phyloP scores from a whole-genome alignment of 345 rosid species.

The Microthlaspi erraticum region DNA sequence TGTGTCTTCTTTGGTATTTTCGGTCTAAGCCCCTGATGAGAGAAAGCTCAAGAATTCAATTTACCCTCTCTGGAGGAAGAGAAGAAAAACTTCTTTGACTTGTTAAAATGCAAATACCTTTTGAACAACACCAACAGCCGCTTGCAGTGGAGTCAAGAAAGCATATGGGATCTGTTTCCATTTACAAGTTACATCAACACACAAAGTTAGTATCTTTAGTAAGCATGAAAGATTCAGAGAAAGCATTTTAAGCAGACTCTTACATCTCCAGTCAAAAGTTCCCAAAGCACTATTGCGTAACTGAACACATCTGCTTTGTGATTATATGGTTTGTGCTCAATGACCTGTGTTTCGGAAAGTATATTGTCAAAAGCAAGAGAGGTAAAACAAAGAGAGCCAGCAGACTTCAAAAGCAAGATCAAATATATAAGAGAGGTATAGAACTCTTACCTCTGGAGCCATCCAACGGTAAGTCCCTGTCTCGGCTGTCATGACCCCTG shows the following conservation, averaged over 20 bases:
- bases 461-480: slow-evolving; percentile 99
- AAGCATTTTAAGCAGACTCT: slow-evolving; percentile 36
- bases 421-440: not conserved
- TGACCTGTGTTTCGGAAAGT: slow-evolving; percentile 65
- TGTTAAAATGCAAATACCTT: slow-evolving; percentile 56
- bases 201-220: not conserved
- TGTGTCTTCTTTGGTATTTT: slow-evolving; percentile 78
- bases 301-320: slow-evolving; percentile 96
- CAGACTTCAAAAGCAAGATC: not conserved
- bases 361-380: slow-evolving; percentile 22
- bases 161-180: slow-evolving; percentile 81
- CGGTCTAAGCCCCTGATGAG: slow-evolving; percentile 68
- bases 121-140: slow-evolving; percentile 93
- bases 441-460: slow-evolving; percentile 87
- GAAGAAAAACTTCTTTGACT: not conserved
- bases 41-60: not conserved
- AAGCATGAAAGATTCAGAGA: slow-evolving; percentile 9
- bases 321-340: slow-evolving; percentile 90
- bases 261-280: slow-evolving; percentile 93
- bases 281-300: slow-evolving; percentile 92
- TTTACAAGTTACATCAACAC: slow-evolving; percentile 26
- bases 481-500: slow-evolving; percentile 98
- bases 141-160: slow-evolving; percentile 83
- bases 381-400: slow-evolving; percentile 1
- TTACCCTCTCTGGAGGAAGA: slow-evolving; percentile 13